Evolutionary conservation across 1,139 yeast genomes (phyloP), one percentile per base, ranked within the genome.

Genomic region (Diutina siamensis): DNA sequence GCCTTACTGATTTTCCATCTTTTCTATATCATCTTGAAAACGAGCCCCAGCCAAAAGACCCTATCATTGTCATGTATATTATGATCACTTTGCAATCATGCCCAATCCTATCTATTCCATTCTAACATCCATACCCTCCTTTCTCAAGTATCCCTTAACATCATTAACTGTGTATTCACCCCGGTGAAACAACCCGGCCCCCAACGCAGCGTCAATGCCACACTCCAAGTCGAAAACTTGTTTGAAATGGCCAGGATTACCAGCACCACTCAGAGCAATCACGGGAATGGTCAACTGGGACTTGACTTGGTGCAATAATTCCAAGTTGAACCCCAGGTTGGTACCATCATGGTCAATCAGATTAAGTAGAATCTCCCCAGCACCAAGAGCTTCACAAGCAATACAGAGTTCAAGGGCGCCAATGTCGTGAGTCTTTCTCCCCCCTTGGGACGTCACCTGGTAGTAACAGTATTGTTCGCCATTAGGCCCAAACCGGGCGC

Each of bases 181-280:
- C 58, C 97, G 74, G 68, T 92, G 98, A 69, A 92, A 92, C 79
- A 92, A 82, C 44, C 98, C 98, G 3, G 98, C 98, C 28, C 98
- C 98, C 46, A 92, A 71, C 12, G 98, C 97, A 44, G 98, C 98
- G 64, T 92, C 98, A 2, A 92, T 83, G 3, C 77, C 73, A 27
- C 97, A 87, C 42, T 80, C 72, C 60, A 68, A 54, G 45, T 71
- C 71, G 58, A 92, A 92, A 1, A 87, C 98, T 53, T 89, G 87
- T 52, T 76, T 78, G 61, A 92, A 92, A 64, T 92, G 97, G 48
- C 70, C 74, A 2, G 98, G 98, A 35, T 69, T 78, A 44, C 98
- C 98, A 5, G 98, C 98, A 45, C 98, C 98, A 49, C 94, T 83
- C 19, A 97, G 87, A 0, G 98, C 97, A 62, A 92, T 92, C 1